Percentiles rank a stretch among this genome's conserved stretches.
phyloP scores from a whole-genome alignment of 2,329 filamentous ascomycete genomes.

The Fusarium euwallaceae region DNA sequence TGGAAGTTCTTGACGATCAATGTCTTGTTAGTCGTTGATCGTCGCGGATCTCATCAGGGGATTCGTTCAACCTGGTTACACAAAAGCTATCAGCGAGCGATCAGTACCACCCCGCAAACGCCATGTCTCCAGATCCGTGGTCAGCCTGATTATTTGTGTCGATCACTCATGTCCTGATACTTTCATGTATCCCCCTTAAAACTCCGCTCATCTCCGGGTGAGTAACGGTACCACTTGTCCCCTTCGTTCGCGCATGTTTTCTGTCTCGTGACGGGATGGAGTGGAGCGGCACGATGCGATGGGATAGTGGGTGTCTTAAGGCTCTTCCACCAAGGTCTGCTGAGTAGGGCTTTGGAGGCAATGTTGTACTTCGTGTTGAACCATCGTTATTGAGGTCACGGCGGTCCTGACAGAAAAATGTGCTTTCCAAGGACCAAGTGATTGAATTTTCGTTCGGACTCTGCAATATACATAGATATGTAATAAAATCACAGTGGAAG shows the following conservation, averaged over 20 bases:
- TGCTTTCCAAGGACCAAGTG: background rate
- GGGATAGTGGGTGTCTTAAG: background rate
- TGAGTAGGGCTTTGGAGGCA: background rate
- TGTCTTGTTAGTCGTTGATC: background rate
- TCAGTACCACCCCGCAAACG: background rate
- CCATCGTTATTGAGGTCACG: background rate
- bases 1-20: background rate
- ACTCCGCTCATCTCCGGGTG: background rate
- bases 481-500: background rate
- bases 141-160: background rate
- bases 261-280: background rate
- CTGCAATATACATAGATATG: rapidly evolving
- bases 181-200: background rate
- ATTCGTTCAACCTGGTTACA: background rate
- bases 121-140: background rate
- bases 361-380: background rate
- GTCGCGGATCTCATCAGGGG: background rate
- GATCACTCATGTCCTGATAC: background rate
- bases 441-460: background rate
- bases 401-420: background rate
- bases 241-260: background rate
- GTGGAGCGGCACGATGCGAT: background rate
- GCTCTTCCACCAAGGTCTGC: background rate
- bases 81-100: background rate
- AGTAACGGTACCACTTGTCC: background rate